Evolutionary conservation across 2,329 filamentous ascomycete species (phyloP).

Genomic region (Fusarium nodosum): DNA sequence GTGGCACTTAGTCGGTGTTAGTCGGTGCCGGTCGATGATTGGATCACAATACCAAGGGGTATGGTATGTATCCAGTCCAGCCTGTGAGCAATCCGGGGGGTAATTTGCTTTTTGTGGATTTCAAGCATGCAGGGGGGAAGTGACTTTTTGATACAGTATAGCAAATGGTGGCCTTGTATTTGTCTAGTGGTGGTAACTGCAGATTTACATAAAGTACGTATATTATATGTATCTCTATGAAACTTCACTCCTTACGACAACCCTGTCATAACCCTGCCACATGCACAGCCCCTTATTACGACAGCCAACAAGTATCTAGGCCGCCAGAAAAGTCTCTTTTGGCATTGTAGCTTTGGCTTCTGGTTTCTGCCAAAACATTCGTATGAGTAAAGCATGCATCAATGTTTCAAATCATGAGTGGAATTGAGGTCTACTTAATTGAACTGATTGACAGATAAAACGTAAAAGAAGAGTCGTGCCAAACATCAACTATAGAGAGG

Average conservation of each 20-base stretch:
- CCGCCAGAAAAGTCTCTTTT: background rate
- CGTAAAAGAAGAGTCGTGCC: background rate
- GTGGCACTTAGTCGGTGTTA: constrained; percentile 3
- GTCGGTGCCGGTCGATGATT: constrained; percentile 1
- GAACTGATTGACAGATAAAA: background rate
- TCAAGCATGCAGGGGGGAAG: background rate
- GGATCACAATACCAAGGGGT: background rate
- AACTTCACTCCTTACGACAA: background rate
- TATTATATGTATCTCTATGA: background rate
- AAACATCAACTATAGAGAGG: background rate
- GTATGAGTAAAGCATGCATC: background rate
- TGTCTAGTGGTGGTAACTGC: background rate
- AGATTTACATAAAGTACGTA: background rate
- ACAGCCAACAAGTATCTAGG: background rate
- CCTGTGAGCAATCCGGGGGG: background rate
- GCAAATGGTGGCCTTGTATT: background rate
- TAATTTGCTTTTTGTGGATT: background rate
- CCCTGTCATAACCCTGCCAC: background rate
- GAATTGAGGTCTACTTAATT: background rate
- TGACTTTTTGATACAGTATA: background rate
- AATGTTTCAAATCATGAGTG: background rate
- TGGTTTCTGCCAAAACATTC: background rate
- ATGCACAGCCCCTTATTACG: background rate
- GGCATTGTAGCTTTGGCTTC: background rate
- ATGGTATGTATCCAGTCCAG: background rate